A percentile compares a stretch with the other conserved stretches of the same genome.
phyloP scores from a whole-genome alignment of 2,329 filamentous ascomycete species.

The Trichophaea hybrida region DNA sequence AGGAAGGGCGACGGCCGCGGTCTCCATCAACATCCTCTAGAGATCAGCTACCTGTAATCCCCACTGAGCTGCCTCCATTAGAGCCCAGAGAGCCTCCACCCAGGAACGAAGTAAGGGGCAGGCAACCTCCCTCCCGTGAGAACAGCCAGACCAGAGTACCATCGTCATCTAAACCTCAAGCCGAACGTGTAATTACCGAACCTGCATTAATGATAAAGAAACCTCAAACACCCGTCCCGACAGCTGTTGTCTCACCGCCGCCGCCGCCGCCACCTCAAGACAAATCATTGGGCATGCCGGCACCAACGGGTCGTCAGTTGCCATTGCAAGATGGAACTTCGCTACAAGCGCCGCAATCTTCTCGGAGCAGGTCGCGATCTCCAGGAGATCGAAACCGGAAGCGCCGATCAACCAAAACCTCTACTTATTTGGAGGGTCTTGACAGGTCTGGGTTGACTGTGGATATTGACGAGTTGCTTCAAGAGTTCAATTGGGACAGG shows the following conservation, averaged over 20 bases:
- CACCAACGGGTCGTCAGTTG: background rate
- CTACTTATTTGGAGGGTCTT: conserved; percentile 21
- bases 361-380: conserved; percentile 7
- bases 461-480: conserved; percentile 25
- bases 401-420: conserved; percentile 15
- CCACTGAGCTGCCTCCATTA: conserved; percentile 3
- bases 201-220: conserved; percentile 2
- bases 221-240: background rate
- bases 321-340: background rate
- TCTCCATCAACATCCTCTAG: conserved; percentile 11
- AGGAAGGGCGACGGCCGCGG: conserved; percentile 8
- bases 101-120: conserved; percentile 14
- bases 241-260: background rate
- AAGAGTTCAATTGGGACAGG: conserved; percentile 28
- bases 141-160: conserved; percentile 6
- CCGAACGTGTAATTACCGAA: background rate
- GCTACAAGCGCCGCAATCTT: background rate
- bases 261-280: background rate
- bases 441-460: conserved; percentile 25
- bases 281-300: background rate
- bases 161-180: background rate
- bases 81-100: conserved; percentile 14
- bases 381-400: conserved; percentile 17
- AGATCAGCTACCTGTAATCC: background rate
- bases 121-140: conserved; percentile 14